Base-by-base conservation (phyloP, 805 yeast species). In the Ogataea philodendri region DNA sequence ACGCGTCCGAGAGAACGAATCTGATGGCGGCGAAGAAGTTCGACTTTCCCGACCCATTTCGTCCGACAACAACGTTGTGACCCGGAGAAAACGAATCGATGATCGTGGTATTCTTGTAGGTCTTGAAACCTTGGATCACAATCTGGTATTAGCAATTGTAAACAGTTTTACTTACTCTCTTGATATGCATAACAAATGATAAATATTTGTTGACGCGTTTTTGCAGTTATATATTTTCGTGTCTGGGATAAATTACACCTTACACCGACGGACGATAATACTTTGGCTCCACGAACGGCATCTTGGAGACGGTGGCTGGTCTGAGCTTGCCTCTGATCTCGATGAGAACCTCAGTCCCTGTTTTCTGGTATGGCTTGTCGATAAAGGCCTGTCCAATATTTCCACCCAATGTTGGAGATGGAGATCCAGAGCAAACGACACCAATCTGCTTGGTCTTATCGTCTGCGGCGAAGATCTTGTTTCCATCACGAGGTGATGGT, bases 41-140 rank as follows among this genome's bases (percentile, higher is more conserved):
- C 25, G 96, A 85, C 58, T 93, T 90, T 7, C 98, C 98, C 7
- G 96, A 84, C n/a, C 97, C 97, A 61, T 89, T 89, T 32, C 95
- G 66, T 2, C 97, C 97, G 20, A 89, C 87, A 10, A 84, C 78
- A 14, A 90, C 94, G 62, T 90, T 90, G 54, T 81, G 83, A 36
- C 77, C 76, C 0, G 95, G 90, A 1, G 94, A 82, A 20, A 93
- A 66, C 10, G 76, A 68, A 26, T 84, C 93, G 9, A 89, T 75
- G 4, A 77, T 72, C 0, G 96, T 84, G 25, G 86, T 79, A 51
- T 84, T 82, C 61, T 84, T 83, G 58, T 88, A 90, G 44, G 97
- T 88, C 62, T 87, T 88, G 67, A 90, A 90, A 22, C 97, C 97
- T 56, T 87, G 94, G 36, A 90, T 84, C 8, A 76, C 72, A 28